A percentile compares a stretch with the other conserved stretches of the same genome.
Evolutionary conservation across 768 basidiomycete species (phyloP).

Genomic region (Naganishia friedmannii): DNA sequence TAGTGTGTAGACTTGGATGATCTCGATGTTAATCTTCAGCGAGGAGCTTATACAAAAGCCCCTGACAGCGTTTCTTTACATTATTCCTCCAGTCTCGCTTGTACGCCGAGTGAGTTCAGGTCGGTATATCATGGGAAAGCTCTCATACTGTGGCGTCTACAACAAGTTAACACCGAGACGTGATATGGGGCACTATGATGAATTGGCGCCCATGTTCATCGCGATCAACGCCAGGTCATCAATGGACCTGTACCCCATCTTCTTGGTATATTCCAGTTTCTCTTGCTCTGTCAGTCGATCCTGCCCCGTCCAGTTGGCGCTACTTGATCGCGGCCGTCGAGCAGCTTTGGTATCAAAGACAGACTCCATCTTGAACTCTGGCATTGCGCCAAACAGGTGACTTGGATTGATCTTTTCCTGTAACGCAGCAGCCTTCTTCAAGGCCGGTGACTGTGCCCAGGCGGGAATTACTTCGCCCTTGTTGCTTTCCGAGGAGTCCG

Average conservation of each 20-base stretch:
- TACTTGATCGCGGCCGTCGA: slow-evolving; percentile 79
- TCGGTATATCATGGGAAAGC: background rate
- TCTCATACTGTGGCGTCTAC: background rate
- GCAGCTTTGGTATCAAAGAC: slow-evolving; percentile 68
- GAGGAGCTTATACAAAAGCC: too few relatives aligned
- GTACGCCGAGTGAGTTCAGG: too few relatives aligned
- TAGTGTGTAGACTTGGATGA: too few relatives aligned
- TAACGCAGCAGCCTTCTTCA: slow-evolving; percentile 70
- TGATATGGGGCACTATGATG: too few relatives aligned
- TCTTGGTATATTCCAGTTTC: slow-evolving; percentile 76
- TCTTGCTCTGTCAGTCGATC: slow-evolving; percentile 81
- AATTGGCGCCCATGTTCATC: slow-evolving; percentile 1
- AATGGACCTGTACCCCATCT: slow-evolving; percentile 70
- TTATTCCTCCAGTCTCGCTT: too few relatives aligned
- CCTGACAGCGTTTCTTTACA: too few relatives aligned
- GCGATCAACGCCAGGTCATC: slow-evolving; percentile 27
- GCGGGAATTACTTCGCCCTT: slow-evolving; percentile 63
- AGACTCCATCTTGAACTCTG: slow-evolving; percentile 85
- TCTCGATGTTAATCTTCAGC: too few relatives aligned
- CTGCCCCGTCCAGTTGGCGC: slow-evolving; percentile 93
- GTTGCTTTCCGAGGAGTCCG: slow-evolving; percentile 84
- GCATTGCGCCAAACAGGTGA: slow-evolving; percentile 85
- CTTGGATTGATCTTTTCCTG: slow-evolving; percentile 75
- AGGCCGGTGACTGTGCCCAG: slow-evolving; percentile 89
- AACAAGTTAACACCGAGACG: background rate